A percentile compares a stretch with the other conserved stretches of the same genome.
These are phyloP conservation scores for Fraxinus quadrangulata DNA, from an alignment of 257 asterid genomes.

Conservation along the genomic window DNA sequence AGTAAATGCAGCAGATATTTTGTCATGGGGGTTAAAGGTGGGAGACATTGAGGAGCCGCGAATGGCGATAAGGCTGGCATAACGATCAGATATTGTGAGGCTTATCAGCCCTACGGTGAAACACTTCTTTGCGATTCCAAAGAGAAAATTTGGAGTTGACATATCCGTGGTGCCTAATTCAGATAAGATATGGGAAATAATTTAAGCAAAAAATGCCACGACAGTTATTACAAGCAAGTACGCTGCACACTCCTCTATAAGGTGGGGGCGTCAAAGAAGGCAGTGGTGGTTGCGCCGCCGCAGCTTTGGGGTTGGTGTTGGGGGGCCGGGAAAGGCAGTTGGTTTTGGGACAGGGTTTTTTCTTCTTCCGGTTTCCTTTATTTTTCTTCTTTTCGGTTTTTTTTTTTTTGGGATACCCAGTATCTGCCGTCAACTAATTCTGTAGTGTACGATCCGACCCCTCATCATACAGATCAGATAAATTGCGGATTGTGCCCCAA, in stretches of 20 bases:
- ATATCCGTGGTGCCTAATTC: slow-evolving; percentile 27
- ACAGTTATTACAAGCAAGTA: neutral
- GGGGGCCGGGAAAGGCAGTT: neutral
- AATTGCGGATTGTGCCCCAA: too few species aligned
- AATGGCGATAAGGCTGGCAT: slow-evolving; percentile 64
- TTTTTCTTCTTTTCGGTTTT: neutral
- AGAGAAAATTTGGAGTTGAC: slow-evolving; percentile 44
- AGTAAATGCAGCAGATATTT: slow-evolving; percentile 31
- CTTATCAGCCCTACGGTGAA: slow-evolving; percentile 66
- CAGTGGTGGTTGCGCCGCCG: neutral
- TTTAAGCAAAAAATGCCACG: neutral
- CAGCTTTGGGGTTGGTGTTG: neutral
- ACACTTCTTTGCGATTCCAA: slow-evolving; percentile 51
- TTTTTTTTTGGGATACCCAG: too few species aligned
- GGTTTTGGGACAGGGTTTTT: neutral
- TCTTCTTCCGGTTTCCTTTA: too few species aligned
- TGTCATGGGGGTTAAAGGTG: slow-evolving; percentile 63
- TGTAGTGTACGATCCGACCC: too few species aligned
- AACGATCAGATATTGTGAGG: slow-evolving; percentile 75
- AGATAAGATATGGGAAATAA: neutral
- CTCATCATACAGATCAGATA: too few species aligned
- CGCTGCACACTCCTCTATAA: neutral
- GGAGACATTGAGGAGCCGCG: slow-evolving; percentile 90
- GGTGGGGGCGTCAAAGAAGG: neutral
- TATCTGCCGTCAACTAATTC: too few species aligned